phyloP scores from a whole-genome alignment of 2,329 filamentous ascomycete genomes.

The Cladophialophora immunda region DNA sequence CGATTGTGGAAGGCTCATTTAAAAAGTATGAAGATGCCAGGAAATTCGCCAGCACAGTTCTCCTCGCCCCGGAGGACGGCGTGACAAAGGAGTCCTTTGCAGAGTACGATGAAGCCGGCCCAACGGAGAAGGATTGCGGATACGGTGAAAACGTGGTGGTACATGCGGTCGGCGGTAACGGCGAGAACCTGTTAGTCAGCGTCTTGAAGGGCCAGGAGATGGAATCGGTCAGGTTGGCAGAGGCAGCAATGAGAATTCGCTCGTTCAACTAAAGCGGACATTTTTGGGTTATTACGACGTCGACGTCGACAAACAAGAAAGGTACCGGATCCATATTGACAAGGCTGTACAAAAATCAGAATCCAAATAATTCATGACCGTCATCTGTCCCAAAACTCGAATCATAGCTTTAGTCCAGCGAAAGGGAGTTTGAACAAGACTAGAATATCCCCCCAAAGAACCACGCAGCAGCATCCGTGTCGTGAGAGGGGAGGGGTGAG shows the following conservation, averaged over 20 bases:
- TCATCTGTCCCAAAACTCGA: too few species aligned
- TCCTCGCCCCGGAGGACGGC: constrained; percentile 38
- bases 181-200: constrained; percentile 44
- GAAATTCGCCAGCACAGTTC: constrained; percentile 38
- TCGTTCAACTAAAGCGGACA: constrained; percentile 21
- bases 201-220: constrained; percentile 43
- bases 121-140: constrained; percentile 42
- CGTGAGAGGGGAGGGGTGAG: too few species aligned
- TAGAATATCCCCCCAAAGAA: not conserved
- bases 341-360: not conserved
- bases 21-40: constrained; percentile 41
- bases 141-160: constrained; percentile 47
- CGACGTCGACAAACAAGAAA: not conserved
- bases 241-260: constrained; percentile 34
- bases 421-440: too few species aligned
- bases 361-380: not conserved
- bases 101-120: constrained; percentile 42
- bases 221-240: constrained; percentile 41
- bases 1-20: constrained; percentile 42
- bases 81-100: constrained; percentile 42
- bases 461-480: too few species aligned
- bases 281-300: not conserved
- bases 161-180: constrained; percentile 42
- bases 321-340: not conserved
- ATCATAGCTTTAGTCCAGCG: too few species aligned